phyloP scores from a whole-genome alignment of 75 land plant genomes.

The Selaginella moellendorffii region DNA sequence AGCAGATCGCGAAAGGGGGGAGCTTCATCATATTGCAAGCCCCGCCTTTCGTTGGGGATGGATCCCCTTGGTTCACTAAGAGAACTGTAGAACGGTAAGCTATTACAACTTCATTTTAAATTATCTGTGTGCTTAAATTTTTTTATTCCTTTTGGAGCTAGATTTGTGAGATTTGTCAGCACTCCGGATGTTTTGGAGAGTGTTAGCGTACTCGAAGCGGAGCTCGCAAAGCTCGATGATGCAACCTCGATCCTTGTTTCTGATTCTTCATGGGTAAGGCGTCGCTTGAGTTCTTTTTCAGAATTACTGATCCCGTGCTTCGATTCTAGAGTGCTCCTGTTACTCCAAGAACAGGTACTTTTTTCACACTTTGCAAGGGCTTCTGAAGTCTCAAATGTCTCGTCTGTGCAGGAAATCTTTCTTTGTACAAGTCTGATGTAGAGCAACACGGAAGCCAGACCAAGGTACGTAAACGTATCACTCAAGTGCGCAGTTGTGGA shows the following conservation, averaged over 20 bases:
- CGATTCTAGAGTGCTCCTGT: constrained; percentile 2
- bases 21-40: constrained; percentile 45
- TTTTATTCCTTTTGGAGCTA: background rate
- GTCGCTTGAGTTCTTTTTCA: background rate
- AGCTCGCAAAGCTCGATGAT: background rate
- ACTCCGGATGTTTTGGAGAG: constrained; percentile 34
- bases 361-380: background rate
- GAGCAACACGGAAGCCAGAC: background rate
- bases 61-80: constrained; percentile 60
- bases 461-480: background rate
- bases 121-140: background rate
- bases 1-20: constrained; percentile 34
- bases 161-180: constrained; percentile 1
- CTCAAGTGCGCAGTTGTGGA: background rate
- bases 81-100: constrained; percentile 63
- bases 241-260: constrained; percentile 1
- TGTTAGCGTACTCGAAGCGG: constrained; percentile 34
- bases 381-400: background rate
- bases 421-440: background rate
- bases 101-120: background rate
- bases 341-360: constrained; percentile 4
- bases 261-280: constrained; percentile 1
- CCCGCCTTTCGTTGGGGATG: constrained; percentile 25
- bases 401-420: background rate
- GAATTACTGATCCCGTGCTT: no score